Conservation (phyloP, 148 eudicot species). For the Talinum fruticosum region DNA sequence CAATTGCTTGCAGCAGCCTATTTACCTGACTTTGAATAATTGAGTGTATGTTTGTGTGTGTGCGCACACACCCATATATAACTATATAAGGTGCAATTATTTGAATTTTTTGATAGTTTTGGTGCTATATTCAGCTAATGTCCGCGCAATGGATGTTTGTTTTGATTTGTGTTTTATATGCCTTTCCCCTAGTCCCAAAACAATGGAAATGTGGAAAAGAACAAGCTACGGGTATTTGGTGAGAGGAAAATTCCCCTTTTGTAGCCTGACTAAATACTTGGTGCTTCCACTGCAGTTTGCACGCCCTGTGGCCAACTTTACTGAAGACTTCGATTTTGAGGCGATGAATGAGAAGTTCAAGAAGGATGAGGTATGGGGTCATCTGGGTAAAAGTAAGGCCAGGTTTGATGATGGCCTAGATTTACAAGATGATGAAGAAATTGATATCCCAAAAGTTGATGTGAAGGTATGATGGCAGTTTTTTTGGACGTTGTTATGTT, state of each 20-base stretch:
- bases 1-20: too few species aligned
- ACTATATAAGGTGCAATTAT: too few species aligned
- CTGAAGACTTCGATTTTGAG: slow-evolving; percentile 65
- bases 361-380: slow-evolving; percentile 71
- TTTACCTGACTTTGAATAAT: too few species aligned
- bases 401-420: slow-evolving; percentile 30
- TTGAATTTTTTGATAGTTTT: background rate
- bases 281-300: slow-evolving; percentile 31
- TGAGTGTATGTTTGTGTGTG: too few species aligned
- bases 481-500: background rate
- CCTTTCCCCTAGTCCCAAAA: background rate
- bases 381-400: slow-evolving; percentile 49
- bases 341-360: slow-evolving; percentile 75
- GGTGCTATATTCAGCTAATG: background rate
- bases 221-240: background rate
- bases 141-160: background rate
- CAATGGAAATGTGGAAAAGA: background rate
- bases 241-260: background rate
- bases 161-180: background rate
- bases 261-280: slow-evolving; percentile 11
- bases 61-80: too few species aligned
- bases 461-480: slow-evolving; percentile 24
- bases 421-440: slow-evolving; percentile 29
- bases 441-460: slow-evolving; percentile 24
- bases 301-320: slow-evolving; percentile 34